These are phyloP conservation scores for Balakata baccata DNA, from an alignment of 345 rosid species.

Conservation along the genomic window DNA sequence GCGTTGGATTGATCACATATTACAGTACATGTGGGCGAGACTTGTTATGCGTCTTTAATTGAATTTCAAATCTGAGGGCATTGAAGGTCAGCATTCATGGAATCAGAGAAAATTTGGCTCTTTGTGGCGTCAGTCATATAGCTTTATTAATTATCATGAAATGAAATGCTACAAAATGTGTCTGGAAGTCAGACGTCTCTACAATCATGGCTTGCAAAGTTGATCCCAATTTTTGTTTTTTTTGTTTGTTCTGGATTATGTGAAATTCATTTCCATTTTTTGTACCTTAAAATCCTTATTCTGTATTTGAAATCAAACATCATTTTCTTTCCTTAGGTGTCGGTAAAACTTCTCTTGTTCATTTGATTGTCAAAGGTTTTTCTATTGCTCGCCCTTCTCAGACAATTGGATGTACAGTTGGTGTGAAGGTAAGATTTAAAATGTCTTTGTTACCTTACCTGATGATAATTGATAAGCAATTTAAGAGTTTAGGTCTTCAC, in stretches of 20 bases:
- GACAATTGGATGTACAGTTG: constrained; percentile 94
- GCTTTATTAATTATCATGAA: neutral
- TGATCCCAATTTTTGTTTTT: neutral
- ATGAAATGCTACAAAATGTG: neutral
- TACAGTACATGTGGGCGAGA: neutral
- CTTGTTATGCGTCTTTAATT: neutral
- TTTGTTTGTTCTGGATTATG: neutral
- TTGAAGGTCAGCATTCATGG: neutral
- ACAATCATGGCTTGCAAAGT: neutral
- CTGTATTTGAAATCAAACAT: constrained; percentile 11
- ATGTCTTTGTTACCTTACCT: neutral
- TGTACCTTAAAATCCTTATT: neutral
- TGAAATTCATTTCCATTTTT: neutral
- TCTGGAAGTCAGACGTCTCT: neutral
- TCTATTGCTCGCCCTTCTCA: constrained; percentile 72
- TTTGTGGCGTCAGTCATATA: neutral
- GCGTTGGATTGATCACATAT: neutral
- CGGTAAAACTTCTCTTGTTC: constrained; percentile 90
- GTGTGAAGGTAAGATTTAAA: constrained; percentile 67
- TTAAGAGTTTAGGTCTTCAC: constrained; percentile 19
- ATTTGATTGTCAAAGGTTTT: constrained; percentile 77
- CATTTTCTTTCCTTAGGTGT: constrained; percentile 55
- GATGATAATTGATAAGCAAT: constrained; percentile 9
- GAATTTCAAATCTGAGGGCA: neutral
- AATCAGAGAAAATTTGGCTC: neutral